Base-by-base conservation (phyloP, 352 stramenopile genomes). In the Phytophthora constricta region DNA sequence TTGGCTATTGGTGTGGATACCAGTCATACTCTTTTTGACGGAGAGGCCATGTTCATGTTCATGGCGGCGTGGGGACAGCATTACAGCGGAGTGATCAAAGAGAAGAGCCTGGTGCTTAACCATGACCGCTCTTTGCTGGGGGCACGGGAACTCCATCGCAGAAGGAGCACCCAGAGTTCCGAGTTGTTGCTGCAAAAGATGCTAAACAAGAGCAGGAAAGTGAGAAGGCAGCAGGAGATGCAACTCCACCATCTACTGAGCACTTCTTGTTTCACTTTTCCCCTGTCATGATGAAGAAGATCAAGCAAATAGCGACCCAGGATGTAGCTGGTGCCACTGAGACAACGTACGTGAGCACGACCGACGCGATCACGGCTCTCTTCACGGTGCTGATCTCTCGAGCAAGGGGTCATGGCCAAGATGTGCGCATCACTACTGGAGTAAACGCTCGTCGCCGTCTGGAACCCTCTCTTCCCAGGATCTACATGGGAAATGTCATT, bases 21-120 rank as follows among this genome's bases (percentile, higher is more conserved):
- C 27, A 81, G 37, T 39, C 82, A 88, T 56, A 66, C 51, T 1
- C n/a, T 90, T 37, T 58, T 88, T 1, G 82, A 90, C 26, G 79
- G 70, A 47, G 72, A 88, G 39, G 75, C 49, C 7, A 65, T 84
- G 61, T 88, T 88, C 67, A 88, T 68, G 20, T 88, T 90, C 54
- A 77, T 84, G 64, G 79, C 76, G 26, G 58, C 64, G 8, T 90
- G 82, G 82, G 76, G 79, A 1, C 64, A 79, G 49, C 76, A 84
- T 59, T 90, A 84, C 65, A 77, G 79, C 23, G 54, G 58, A 0
- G n/a, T 66, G 3, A 47, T 22, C 8, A 70, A 76, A 4, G 10
- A 65, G 4, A 50, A 78, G 16, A 70, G 72, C 0, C 34, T 73
- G 16, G 49, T 56, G n/a, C 58, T 87, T 5, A 74, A 51, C 43